phyloP scores from a whole-genome alignment of 352 stramenopile species.

The Phytophthora quininea region DNA sequence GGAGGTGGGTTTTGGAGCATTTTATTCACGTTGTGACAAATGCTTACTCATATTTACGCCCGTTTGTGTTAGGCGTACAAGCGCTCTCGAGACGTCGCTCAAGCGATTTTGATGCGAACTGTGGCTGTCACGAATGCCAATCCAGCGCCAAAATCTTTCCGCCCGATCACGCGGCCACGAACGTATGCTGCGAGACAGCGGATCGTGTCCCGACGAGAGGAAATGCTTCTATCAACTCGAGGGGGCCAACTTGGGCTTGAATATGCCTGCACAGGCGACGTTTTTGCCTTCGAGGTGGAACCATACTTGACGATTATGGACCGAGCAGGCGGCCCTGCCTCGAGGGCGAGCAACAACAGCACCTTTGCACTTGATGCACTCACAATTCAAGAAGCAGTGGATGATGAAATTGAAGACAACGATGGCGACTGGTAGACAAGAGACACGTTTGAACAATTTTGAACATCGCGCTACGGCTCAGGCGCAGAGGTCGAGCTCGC shows the following conservation, averaged over 20 bases:
- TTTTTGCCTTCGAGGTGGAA: conserved; percentile 72
- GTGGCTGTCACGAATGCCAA: conserved; percentile 75
- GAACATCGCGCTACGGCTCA: conserved; percentile 25
- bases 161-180: conserved; percentile 66
- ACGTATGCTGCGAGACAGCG: conserved; percentile 56
- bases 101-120: conserved; percentile 67
- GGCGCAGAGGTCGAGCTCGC: conserved; percentile 17
- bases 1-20: conserved; percentile 39
- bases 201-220: conserved; percentile 48
- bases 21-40: background rate
- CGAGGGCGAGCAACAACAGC: background rate
- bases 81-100: conserved; percentile 51
- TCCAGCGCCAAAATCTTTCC: conserved; percentile 66
- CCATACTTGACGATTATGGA: conserved; percentile 66
- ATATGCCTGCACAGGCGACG: conserved; percentile 56
- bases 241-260: conserved; percentile 23
- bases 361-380: conserved; percentile 17
- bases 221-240: conserved; percentile 35
- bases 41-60: too few relatives aligned
- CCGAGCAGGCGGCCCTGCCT: conserved; percentile 7
- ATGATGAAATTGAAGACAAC: conserved; percentile 78
- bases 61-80: conserved; percentile 52
- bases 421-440: conserved; percentile 51
- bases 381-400: conserved; percentile 34
- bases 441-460: conserved; percentile 35